Conservation (phyloP, 75 land plant species). For the Larix kaempferi region DNA sequence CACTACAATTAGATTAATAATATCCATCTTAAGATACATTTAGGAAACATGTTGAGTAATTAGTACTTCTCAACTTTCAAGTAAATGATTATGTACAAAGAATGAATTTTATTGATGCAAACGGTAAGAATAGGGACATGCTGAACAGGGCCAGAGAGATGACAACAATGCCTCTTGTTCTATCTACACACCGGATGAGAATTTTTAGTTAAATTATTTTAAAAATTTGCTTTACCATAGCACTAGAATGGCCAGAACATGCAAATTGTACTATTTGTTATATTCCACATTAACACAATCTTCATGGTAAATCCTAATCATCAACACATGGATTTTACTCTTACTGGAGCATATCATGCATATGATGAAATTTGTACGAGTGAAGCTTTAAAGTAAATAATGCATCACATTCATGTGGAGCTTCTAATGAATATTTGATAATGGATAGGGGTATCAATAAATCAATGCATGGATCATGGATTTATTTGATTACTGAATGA, state of each 20-base stretch:
- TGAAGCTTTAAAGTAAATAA: too few relatives aligned
- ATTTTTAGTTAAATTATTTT: not conserved
- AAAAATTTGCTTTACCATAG: not conserved
- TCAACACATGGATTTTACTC: too few relatives aligned
- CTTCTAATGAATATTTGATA: too few relatives aligned
- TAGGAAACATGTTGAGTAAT: not conserved
- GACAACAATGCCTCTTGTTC: not conserved
- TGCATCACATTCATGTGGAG: too few relatives aligned
- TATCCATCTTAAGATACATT: not conserved
- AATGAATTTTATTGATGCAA: not conserved
- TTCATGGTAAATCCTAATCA: not conserved
- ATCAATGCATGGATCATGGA: too few relatives aligned
- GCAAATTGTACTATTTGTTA: not conserved
- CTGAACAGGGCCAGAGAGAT: not conserved
- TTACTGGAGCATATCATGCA: too few relatives aligned
- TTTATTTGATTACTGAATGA: too few relatives aligned
- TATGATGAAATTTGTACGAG: too few relatives aligned
- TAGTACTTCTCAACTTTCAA: too few relatives aligned
- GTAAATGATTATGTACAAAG: not conserved
- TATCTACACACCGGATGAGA: not conserved
- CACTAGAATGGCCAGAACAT: not conserved
- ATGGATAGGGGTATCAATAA: too few relatives aligned
- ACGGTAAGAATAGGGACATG: not conserved
- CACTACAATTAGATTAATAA: not conserved
- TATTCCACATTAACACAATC: not conserved